phyloP scores from a whole-genome alignment of 2,329 filamentous ascomycete genomes.

The Pestalotiopsis sp. region DNA sequence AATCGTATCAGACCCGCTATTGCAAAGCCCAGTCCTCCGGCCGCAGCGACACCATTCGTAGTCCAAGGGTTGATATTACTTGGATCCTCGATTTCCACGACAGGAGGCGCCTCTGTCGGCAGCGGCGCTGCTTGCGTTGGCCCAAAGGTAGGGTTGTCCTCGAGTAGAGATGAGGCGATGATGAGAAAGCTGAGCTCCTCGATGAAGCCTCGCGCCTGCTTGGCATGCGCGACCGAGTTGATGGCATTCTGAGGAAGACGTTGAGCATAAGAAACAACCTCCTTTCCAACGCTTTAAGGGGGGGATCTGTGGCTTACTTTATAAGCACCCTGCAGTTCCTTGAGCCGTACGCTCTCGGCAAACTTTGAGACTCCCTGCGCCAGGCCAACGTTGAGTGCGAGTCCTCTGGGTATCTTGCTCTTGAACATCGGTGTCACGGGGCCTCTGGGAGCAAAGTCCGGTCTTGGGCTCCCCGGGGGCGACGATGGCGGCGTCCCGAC shows the following conservation, averaged over 20 bases:
- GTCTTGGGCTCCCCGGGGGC: conserved; percentile 30
- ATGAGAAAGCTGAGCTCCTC: conserved; percentile 36
- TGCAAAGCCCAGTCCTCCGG: conserved; percentile 30
- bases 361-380: conserved; percentile 23
- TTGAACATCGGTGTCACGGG: conserved; percentile 33
- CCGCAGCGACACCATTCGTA: conserved; percentile 31
- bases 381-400: conserved; percentile 20
- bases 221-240: conserved; percentile 34
- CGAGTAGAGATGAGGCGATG: conserved; percentile 34
- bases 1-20: conserved; percentile 31
- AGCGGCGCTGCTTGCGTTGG: conserved; percentile 22
- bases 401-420: conserved; percentile 27
- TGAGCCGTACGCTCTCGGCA: conserved; percentile 25
- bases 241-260: conserved; percentile 28
- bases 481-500: conserved; percentile 27
- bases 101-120: conserved; percentile 1
- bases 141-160: conserved; percentile 32
- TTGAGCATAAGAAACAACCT: neutral
- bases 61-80: conserved; percentile 18
- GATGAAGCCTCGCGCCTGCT: conserved; percentile 32
- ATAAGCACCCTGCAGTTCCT: conserved; percentile 29
- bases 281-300: neutral
- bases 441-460: conserved; percentile 35
- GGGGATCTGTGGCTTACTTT: conserved; percentile 7
- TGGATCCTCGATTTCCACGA: neutral